Conservation (phyloP, 805 yeast genomes). For the Candida xiaguanensis region DNA sequence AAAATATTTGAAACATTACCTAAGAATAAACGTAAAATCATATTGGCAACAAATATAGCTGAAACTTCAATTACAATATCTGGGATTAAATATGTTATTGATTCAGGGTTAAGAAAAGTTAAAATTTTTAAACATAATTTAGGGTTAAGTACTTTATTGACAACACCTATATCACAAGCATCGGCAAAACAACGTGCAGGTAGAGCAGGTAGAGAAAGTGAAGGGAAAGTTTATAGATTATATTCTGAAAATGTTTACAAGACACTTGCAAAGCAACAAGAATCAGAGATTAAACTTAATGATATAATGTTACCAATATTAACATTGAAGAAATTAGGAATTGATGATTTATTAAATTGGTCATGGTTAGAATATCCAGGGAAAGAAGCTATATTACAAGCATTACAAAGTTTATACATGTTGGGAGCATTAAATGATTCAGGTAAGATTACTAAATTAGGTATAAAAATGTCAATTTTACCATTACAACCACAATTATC, state of each 20-base stretch:
- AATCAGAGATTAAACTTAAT: constrained; percentile 86
- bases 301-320: constrained; percentile 83
- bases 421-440: constrained; percentile 73
- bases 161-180: constrained; percentile 90
- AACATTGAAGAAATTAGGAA: constrained; percentile 78
- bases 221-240: constrained; percentile 82
- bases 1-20: constrained; percentile 68
- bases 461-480: constrained; percentile 80
- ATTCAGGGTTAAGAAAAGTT: constrained; percentile 88
- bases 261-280: constrained; percentile 69
- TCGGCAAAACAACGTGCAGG: constrained; percentile 95
- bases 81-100: constrained; percentile 90
- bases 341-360: constrained; percentile 81
- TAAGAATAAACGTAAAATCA: constrained; percentile 73
- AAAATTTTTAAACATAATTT: constrained; percentile 93
- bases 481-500: constrained; percentile 93
- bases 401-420: constrained; percentile 73
- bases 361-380: constrained; percentile 93
- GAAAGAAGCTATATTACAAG: constrained; percentile 66
- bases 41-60: constrained; percentile 92
- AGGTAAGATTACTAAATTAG: constrained; percentile 76
- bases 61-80: constrained; percentile 96
- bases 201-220: constrained; percentile 97
- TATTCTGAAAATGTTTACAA: constrained; percentile 73
- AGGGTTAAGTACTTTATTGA: constrained; percentile 87